Base-by-base conservation (phyloP, 2,329 filamentous ascomycete genomes). In the Arthrobotrys entomopaga region DNA sequence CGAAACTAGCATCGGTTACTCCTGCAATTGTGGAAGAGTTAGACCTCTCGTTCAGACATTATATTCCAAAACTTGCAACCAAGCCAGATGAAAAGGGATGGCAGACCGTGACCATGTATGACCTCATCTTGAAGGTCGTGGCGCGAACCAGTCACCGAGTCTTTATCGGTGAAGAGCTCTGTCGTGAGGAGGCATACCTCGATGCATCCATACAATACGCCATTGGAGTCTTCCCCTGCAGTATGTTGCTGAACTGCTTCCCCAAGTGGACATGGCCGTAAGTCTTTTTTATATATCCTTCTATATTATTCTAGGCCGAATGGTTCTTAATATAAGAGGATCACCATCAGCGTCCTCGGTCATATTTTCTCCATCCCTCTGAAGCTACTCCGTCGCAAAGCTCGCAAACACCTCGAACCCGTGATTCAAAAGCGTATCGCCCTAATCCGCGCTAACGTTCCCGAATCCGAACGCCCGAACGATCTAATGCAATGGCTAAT, bases 161-260 rank as follows among this genome's bases (percentile, higher is more conserved):
- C 26, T 86, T 86, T 59, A 80, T 86, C 26, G 84, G 84, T 3
- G 78, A 82, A 0, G 83, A 85, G 59, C 80, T 85, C 0, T 84
- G 83, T 75, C 83, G 82, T 34, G 77, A 81, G 2, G 82, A 84
- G 43, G 79, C 81, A 24, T 86, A 85, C 77, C 77, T 85, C 1
- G 81, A 85, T 43, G 80, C 82, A 3, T 81, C 82, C n/a, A 84
- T 85, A 69, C 83, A 83, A 76, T 85, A 84, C 77, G 85, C 84
- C 6, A 61, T 83, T 15, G 82, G 84, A 20, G 65, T 85, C 2
- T 81, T 84, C 76, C 77, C 65, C 0, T 83, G 82, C 0, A 79
- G 48, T 20, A 64, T 75, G 63, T 19, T 52, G 20, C 24, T 74
- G 22, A 74, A 74, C 52, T 74, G 70, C 24, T 67, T 74, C 19